Evolutionary conservation across 805 yeast genomes (phyloP), one percentile per base, ranked within the genome.

Genomic region (Kuraishia ogatae): DNA sequence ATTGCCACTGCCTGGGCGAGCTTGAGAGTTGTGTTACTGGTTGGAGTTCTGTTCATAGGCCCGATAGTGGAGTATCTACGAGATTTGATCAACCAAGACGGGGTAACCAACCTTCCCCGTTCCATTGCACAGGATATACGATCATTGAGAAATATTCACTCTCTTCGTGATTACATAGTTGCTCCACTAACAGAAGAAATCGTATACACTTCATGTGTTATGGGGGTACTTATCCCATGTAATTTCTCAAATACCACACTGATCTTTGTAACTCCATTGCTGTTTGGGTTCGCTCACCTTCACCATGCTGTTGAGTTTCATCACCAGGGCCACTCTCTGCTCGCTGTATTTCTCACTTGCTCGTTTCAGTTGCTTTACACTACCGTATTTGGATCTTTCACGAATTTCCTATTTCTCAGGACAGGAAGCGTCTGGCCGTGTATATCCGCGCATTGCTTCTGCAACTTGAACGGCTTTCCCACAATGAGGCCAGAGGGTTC

Each of bases 151-250:
- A n/a, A 50, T 29, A 8, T 28, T 17, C 23, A 26, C 20, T n/a
- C 21, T 3, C 22, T 28, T 28, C 21, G 43, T 35, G 43, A 35
- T 35, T 35, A 35, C 13, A 10, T 87, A 0, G 71, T 85, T 47
- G 96, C 91, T 0, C 97, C 97, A 2, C 51, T 85, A 1, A 83
- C 93, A 0, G 97, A 89, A 64, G 97, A 89, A 64, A 58, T 88
- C 28, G 78, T 87, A 1, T 89, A 83, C 64, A 73, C 96, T 1
- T 73, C 85, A 0, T 64, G 76, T 59, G 56, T 78, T 57, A 56
- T 72, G 56, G 59, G 69, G 50, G 22, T 43, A 13, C 22, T 48
- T n/a, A 46, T 48, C 11, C 52, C 52, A 7, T 35, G 23, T 15
- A 4, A 23, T 47, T 15, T 47, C 21, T 21, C 50, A 3, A 7